A percentile compares a stretch with the other conserved stretches of the same genome.
Evolutionary conservation across 1,139 yeast genomes (phyloP).

Genomic region (Lodderomyces metapsilosis): DNA sequence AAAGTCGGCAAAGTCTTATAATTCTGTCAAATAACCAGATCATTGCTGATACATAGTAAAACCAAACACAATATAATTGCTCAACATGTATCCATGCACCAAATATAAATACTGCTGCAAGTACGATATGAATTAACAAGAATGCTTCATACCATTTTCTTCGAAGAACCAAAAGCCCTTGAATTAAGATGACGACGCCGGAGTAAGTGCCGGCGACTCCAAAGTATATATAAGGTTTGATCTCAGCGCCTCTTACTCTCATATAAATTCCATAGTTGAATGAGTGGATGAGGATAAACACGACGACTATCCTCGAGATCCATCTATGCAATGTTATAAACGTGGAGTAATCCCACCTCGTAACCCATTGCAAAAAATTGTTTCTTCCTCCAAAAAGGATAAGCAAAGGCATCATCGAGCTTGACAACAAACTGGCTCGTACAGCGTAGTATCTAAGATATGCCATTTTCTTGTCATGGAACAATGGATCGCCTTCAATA

Average conservation of each 20-base stretch:
- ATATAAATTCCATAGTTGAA: slow-evolving; percentile 27
- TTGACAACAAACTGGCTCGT: slow-evolving; percentile 57
- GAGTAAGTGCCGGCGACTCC: slow-evolving; percentile 33
- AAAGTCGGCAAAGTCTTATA: slow-evolving; percentile 33
- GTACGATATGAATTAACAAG: slow-evolving; percentile 38
- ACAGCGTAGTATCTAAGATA: slow-evolving; percentile 44
- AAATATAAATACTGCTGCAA: slow-evolving; percentile 41
- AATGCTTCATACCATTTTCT: slow-evolving; percentile 46
- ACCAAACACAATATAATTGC: slow-evolving; percentile 39
- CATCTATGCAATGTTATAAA: slow-evolving; percentile 61
- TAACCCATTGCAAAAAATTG: slow-evolving; percentile 53
- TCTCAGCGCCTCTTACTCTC: slow-evolving; percentile 5
- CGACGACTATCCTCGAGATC: slow-evolving; percentile 50
- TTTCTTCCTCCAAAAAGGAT: slow-evolving; percentile 62
- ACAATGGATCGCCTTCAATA: slow-evolving; percentile 30
- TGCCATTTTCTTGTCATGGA: slow-evolving; percentile 26
- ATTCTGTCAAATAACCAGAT: slow-evolving; percentile 48
- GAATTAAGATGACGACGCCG: slow-evolving; percentile 38
- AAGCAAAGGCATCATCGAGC: slow-evolving; percentile 51
- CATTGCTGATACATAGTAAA: slow-evolving; percentile 37
- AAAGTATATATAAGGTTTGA: slow-evolving; percentile 23
- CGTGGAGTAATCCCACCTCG: slow-evolving; percentile 61
- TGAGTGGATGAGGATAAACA: slow-evolving; percentile 40
- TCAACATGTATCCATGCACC: slow-evolving; percentile 47
- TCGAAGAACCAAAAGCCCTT: slow-evolving; percentile 41